phyloP scores from a whole-genome alignment of 2,329 filamentous ascomycete genomes.

The Alternaria arbusti region DNA sequence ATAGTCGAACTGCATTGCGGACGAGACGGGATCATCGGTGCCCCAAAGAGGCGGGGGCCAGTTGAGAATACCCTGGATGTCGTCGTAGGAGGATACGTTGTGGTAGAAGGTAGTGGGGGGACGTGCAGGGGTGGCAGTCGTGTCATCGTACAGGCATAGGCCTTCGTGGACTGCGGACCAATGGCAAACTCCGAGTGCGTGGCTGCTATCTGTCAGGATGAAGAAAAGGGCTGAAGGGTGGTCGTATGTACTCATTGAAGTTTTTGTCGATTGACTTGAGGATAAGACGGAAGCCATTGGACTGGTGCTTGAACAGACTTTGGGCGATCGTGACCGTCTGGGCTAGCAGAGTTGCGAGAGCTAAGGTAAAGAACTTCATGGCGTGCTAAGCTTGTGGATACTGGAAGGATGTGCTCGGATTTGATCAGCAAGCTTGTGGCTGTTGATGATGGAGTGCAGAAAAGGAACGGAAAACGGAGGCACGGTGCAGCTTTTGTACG shows the following conservation, averaged over 20 bases:
- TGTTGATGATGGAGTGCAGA: neutral
- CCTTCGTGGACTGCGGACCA: constrained; percentile 56
- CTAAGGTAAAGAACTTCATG: constrained; percentile 10
- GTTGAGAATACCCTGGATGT: constrained; percentile 17
- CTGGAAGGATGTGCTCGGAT: neutral
- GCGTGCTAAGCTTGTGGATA: neutral
- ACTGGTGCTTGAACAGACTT: neutral
- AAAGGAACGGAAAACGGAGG: neutral
- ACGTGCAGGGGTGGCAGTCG: constrained; percentile 4
- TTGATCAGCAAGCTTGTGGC: neutral
- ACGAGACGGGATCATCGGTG: constrained; percentile 16
- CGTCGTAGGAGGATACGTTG: constrained; percentile 29
- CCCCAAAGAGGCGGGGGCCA: constrained; percentile 13
- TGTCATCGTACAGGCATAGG: constrained; percentile 31
- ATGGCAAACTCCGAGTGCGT: constrained; percentile 45
- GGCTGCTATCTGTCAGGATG: constrained; percentile 2
- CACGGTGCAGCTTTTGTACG: neutral
- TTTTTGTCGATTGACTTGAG: constrained; percentile 23
- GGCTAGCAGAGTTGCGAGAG: constrained; percentile 3
- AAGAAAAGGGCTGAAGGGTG: neutral
- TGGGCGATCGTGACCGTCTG: neutral
- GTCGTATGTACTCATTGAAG: constrained; percentile 19
- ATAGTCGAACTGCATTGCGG: constrained; percentile 40
- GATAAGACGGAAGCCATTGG: constrained; percentile 29
- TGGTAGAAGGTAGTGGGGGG: constrained; percentile 36